phyloP scores from a whole-genome alignment of 1,139 yeast genomes.

The Pichia sp. region DNA sequence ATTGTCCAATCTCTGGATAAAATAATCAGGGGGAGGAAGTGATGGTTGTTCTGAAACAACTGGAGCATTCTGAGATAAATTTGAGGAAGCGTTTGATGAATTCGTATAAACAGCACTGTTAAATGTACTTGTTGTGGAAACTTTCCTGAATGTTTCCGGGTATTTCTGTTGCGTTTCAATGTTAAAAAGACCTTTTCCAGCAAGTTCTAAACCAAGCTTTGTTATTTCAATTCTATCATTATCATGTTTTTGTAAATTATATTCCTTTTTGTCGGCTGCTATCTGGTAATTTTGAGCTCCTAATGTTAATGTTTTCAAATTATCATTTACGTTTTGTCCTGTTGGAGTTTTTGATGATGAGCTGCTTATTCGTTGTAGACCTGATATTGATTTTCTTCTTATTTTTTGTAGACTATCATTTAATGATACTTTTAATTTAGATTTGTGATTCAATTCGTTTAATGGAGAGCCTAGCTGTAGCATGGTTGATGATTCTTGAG shows the following conservation, averaged over 20 bases:
- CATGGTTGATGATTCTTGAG: neutral
- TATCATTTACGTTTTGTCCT: neutral
- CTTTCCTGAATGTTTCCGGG: neutral
- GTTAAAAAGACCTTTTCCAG: conserved; percentile 19
- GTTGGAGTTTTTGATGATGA: neutral
- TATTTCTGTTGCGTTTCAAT: neutral
- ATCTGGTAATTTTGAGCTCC: neutral
- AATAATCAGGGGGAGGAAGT: conserved; percentile 37
- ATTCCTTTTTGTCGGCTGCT: neutral
- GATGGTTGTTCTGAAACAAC: neutral
- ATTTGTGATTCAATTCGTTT: too few relatives aligned
- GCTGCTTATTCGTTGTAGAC: neutral
- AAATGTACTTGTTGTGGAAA: neutral
- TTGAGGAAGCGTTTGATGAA: neutral
- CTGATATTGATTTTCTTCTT: conserved; percentile 3
- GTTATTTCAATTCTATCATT: conserved; percentile 8
- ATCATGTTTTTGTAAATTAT: neutral
- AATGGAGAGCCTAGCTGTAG: neutral
- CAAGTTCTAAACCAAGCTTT: conserved; percentile 24
- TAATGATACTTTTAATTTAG: neutral
- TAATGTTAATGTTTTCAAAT: neutral
- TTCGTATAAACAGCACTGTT: neutral
- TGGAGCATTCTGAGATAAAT: neutral
- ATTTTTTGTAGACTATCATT: conserved; percentile 1
- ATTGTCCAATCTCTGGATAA: conserved; percentile 36